A percentile compares a stretch with the other conserved stretches of the same genome.
Evolutionary conservation across 1,139 yeast genomes (phyloP).

Genomic region (Blastobotrys arbuscula): DNA sequence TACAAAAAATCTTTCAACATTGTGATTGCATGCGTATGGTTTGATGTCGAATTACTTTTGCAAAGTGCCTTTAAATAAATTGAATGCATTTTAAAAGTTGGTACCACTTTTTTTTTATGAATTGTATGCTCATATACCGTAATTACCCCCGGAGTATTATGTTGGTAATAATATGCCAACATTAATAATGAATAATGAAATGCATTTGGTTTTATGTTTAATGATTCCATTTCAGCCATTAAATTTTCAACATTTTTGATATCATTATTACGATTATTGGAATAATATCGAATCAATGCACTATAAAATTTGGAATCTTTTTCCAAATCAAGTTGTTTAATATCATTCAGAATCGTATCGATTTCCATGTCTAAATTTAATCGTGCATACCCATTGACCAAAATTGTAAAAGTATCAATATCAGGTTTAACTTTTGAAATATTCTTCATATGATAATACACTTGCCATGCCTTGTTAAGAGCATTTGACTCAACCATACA

Average conservation of each 20-base stretch:
- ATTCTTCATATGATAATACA: constrained; percentile 18
- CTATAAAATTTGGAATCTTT: constrained; percentile 28
- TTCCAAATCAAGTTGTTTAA: constrained; percentile 14
- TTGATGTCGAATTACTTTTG: constrained; percentile 6
- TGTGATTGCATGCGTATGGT: neutral
- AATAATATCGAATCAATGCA: constrained; percentile 23
- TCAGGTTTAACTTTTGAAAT: constrained; percentile 16
- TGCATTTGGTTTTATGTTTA: constrained; percentile 17
- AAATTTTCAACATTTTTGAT: constrained; percentile 19
- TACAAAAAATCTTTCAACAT: constrained; percentile 4
- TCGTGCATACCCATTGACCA: constrained; percentile 23
- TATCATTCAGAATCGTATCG: constrained; percentile 10
- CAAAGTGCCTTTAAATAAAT: constrained; percentile 19
- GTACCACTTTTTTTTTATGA: constrained; percentile 18
- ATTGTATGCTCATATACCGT: constrained; percentile 19
- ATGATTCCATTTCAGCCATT: constrained; percentile 19
- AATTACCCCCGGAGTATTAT: constrained; percentile 1
- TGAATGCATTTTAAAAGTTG: constrained; percentile 24
- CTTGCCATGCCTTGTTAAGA: constrained; percentile 19
- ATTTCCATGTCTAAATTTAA: constrained; percentile 7
- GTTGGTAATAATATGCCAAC: constrained; percentile 17
- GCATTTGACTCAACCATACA: constrained; percentile 23
- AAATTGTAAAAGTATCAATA: constrained; percentile 27
- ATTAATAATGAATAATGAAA: constrained; percentile 29
- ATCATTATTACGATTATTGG: constrained; percentile 13